phyloP scores from a whole-genome alignment of 2,329 filamentous ascomycete genomes.

The Penicillium sp. region DNA sequence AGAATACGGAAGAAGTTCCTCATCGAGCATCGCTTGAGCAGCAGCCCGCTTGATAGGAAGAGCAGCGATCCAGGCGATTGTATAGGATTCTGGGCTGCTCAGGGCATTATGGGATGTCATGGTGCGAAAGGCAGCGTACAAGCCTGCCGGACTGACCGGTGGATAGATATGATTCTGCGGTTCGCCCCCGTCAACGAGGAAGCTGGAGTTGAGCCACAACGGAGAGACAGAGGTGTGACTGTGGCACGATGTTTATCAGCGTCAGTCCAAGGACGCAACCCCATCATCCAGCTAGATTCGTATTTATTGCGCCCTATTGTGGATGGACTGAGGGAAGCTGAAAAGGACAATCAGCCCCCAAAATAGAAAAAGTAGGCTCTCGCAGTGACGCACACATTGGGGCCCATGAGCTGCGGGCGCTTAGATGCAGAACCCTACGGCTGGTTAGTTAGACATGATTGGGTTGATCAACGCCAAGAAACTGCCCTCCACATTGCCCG shows the following conservation, averaged over 20 bases:
- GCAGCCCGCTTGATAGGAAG: slow-evolving; percentile 19
- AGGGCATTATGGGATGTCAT: slow-evolving; percentile 5
- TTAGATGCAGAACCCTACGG: background rate
- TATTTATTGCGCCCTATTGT: background rate
- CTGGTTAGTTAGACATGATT: background rate
- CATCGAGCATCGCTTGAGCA: slow-evolving; percentile 25
- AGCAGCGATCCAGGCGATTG: slow-evolving; percentile 8
- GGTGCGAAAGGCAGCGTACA: background rate
- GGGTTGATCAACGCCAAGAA: slow-evolving; percentile 1
- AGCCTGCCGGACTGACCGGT: background rate
- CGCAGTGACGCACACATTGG: background rate
- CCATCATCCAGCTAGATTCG: background rate
- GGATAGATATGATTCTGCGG: background rate
- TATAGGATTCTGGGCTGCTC: slow-evolving; percentile 14
- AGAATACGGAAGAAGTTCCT: no score
- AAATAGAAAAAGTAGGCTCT: background rate
- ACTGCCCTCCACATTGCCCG: background rate
- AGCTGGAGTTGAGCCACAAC: background rate
- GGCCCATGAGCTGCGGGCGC: slow-evolving; percentile 1
- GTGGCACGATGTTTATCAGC: background rate
- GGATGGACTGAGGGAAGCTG: background rate
- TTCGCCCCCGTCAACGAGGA: background rate
- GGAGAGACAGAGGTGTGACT: background rate
- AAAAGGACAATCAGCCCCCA: background rate
- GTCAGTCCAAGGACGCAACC: background rate